phyloP scores from a whole-genome alignment of 2,329 filamentous ascomycete species.

The Incumbomyces delicatus region DNA sequence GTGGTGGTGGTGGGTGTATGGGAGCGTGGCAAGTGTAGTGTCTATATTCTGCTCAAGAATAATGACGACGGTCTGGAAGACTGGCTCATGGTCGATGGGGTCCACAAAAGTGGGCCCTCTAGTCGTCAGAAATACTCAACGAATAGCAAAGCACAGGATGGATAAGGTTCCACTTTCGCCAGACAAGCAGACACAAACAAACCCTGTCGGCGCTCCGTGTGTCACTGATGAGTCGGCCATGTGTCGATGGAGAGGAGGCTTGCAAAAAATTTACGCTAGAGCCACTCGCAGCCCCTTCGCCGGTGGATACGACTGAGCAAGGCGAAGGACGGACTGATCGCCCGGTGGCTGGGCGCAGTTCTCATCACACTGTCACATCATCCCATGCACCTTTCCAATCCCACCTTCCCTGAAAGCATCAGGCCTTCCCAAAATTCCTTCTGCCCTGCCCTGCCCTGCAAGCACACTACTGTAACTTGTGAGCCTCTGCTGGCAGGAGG shows the following conservation, averaged over 20 bases:
- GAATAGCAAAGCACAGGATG: slow-evolving; percentile 4
- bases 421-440: slow-evolving; percentile 5
- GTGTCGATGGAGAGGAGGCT: slow-evolving; percentile 16
- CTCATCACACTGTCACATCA: slow-evolving; percentile 15
- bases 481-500: slow-evolving; percentile 2
- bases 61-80: slow-evolving; percentile 6
- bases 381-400: slow-evolving; percentile 12
- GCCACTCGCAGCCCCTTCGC: slow-evolving; percentile 15
- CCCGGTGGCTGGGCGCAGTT: slow-evolving; percentile 22
- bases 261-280: slow-evolving; percentile 12
- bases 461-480: background rate
- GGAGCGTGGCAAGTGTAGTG: slow-evolving; percentile 6
- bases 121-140: slow-evolving; percentile 5
- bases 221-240: slow-evolving; percentile 18
- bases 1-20: slow-evolving; percentile 1
- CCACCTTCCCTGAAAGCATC: slow-evolving; percentile 16
- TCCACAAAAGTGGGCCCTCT: background rate
- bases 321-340: slow-evolving; percentile 14
- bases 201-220: slow-evolving; percentile 7
- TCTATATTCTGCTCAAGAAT: slow-evolving; percentile 9
- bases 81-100: background rate
- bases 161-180: background rate
- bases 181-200: slow-evolving; percentile 3
- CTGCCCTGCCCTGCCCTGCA: background rate
- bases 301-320: slow-evolving; percentile 14